Evolutionary conservation across 2,329 filamentous ascomycete genomes (phyloP), one percentile per base, ranked within the genome.

Genomic region (Diaporthe citri): DNA sequence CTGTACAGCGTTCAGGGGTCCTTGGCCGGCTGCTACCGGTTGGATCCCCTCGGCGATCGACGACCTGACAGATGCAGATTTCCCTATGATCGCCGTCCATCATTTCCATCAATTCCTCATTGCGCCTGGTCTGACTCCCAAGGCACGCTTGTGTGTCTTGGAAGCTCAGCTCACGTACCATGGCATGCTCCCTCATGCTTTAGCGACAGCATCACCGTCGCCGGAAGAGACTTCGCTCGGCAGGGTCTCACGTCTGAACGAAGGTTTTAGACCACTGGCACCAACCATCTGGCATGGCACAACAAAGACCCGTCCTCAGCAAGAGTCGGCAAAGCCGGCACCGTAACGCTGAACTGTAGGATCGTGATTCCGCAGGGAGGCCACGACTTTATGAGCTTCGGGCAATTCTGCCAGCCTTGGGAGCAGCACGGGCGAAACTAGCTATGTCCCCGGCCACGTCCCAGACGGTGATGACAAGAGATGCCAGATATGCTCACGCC

Each of bases 1-100:
- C n/a, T n/a, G n/a, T n/a, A n/a, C n/a, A 71, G 17, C 39, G 60
- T 48, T 34, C 62, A 66, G 28, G 62, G 66, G 66, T 56, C 56
- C 22, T 31, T 52, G 28, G 1, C 10, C 70, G 70, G 70, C 41
- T 28, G 20, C 17, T 10, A 3, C 67, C 55, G 67, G 34, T 51
- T 71, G 39, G 55, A 22, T 17, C 51, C 52, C 51, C 52, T 34
- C 56, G 69, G 39, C n/a, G 62, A 70, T 70, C 66, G 48, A 41
- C 48, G 4, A 25, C n/a, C 6, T 70, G 36, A 46, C 66, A 57
- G 48, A 17, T 56, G 34, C 10, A 48, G 20, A 67, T 36, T 34
- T 71, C 7, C 36, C 67, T 22, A 28, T 39, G 64, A 67, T 67
- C 48, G 48, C 34, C 48, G 22, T 39, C 17, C 41, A 34, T 31